These are phyloP conservation scores for Curvularia spicifera DNA, from an alignment of 2,329 filamentous ascomycete genomes.

Conservation along the genomic window DNA sequence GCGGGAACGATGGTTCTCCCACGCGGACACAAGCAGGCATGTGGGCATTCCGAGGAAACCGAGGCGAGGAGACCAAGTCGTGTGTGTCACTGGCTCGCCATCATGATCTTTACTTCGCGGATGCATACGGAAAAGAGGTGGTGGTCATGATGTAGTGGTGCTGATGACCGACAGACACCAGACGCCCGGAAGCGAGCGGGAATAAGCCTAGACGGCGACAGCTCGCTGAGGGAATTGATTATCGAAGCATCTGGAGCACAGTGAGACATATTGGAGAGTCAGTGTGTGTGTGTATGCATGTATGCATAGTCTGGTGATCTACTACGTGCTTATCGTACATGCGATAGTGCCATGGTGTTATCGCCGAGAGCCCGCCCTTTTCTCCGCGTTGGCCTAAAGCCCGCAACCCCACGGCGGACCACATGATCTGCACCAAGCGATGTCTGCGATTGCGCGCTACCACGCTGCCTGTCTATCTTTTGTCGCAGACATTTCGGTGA, in stretches of 20 bases:
- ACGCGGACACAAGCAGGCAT: too few relatives aligned
- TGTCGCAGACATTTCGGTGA: not conserved
- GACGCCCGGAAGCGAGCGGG: not conserved
- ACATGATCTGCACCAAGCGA: constrained; percentile 3
- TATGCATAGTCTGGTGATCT: not conserved
- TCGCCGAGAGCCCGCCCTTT: not conserved
- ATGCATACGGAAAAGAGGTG: too few relatives aligned
- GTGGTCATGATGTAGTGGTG: too few relatives aligned
- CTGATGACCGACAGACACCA: not conserved
- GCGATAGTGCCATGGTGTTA: not conserved
- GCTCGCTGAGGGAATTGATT: not conserved
- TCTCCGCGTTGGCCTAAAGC: not conserved
- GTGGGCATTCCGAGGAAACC: constrained; percentile 6
- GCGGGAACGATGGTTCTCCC: not conserved
- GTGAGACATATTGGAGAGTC: not conserved
- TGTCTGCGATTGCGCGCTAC: not conserved
- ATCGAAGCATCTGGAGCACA: not conserved
- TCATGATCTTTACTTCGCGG: too few relatives aligned
- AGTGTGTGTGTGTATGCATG: not conserved
- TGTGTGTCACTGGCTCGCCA: constrained; percentile 3
- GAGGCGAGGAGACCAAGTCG: not conserved
- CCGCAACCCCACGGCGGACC: constrained; percentile 1
- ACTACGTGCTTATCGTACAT: not conserved
- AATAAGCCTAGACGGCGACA: not conserved
- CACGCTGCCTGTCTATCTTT: not conserved